Evolutionary conservation across 2,329 filamentous ascomycete genomes (phyloP).

Genomic region (Seiridium cupressi): DNA sequence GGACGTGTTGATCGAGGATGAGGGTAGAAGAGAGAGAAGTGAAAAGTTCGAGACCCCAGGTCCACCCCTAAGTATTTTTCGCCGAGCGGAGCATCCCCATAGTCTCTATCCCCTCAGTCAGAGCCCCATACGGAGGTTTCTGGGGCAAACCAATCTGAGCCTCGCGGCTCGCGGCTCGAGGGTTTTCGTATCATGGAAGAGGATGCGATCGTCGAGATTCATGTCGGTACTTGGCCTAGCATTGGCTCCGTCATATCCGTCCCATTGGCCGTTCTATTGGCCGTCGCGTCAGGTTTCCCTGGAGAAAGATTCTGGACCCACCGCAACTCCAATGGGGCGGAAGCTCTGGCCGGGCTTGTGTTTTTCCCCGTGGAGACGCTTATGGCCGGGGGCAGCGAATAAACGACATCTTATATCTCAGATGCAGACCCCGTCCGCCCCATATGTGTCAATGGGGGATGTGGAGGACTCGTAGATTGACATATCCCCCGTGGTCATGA

Average conservation of each 20-base stretch:
- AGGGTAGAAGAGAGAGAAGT: background rate
- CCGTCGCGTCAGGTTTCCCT: background rate
- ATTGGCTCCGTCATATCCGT: background rate
- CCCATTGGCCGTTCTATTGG: background rate
- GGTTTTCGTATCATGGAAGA: background rate
- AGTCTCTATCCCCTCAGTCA: background rate
- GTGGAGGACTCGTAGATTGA: background rate
- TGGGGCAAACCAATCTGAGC: slow-evolving; percentile 4
- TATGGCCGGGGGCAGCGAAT: background rate
- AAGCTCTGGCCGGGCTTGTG: slow-evolving; percentile 4
- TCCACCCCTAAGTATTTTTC: slow-evolving; percentile 2
- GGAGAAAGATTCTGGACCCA: background rate
- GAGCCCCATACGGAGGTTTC: background rate
- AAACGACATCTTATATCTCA: background rate
- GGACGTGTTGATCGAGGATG: background rate
- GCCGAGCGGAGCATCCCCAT: slow-evolving; percentile 6
- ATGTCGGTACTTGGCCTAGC: background rate
- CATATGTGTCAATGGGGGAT: background rate
- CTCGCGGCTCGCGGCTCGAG: background rate
- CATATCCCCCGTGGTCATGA: background rate
- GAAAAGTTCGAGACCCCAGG: slow-evolving; percentile 1
- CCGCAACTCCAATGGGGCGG: background rate
- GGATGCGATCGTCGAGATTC: slow-evolving; percentile 1
- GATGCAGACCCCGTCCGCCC: background rate
- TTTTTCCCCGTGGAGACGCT: slow-evolving; percentile 8